These are phyloP conservation scores for Macaranga tanarius DNA, from an alignment of 441 rosid genomes.

Conservation along the genomic window DNA sequence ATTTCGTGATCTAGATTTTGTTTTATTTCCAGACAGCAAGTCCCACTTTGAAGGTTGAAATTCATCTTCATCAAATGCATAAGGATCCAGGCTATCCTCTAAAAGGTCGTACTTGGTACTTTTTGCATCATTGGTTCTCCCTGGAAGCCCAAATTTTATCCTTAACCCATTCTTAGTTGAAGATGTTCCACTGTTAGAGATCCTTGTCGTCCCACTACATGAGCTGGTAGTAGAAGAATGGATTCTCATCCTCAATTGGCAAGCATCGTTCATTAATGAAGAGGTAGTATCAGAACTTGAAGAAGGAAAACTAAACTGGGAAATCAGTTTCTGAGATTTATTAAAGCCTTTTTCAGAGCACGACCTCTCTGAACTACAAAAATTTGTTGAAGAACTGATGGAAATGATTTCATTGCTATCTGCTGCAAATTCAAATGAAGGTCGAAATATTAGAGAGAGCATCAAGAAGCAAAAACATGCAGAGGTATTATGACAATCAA, in stretches of 20 bases:
- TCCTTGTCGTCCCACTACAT: slow-evolving; percentile 46
- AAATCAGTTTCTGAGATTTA: slow-evolving; percentile 50
- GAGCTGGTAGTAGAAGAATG: slow-evolving; percentile 54
- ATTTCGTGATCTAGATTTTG: slow-evolving; percentile 39
- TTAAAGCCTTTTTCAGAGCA: slow-evolving; percentile 37
- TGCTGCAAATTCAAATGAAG: slow-evolving; percentile 43
- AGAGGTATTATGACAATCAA: slow-evolving; percentile 22
- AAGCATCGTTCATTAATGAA: slow-evolving; percentile 43
- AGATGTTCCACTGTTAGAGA: slow-evolving; percentile 39
- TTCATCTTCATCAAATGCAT: slow-evolving; percentile 76
- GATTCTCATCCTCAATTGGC: slow-evolving; percentile 44
- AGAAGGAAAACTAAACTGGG: slow-evolving; percentile 38
- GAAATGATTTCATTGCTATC: slow-evolving; percentile 46
- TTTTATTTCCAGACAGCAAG: slow-evolving; percentile 49
- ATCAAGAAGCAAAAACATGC: slow-evolving; percentile 9
- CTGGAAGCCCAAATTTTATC: slow-evolving; percentile 36
- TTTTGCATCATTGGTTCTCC: slow-evolving; percentile 34
- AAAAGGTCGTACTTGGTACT: slow-evolving; percentile 31
- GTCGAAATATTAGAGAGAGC: slow-evolving; percentile 16
- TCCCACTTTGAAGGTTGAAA: slow-evolving; percentile 79
- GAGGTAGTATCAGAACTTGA: slow-evolving; percentile 49
- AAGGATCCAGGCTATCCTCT: slow-evolving; percentile 73
- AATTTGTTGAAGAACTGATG: slow-evolving; percentile 53
- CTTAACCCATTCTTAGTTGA: slow-evolving; percentile 37
- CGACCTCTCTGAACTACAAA: slow-evolving; percentile 42